Percentiles rank a stretch among this genome's conserved stretches.
phyloP scores from a whole-genome alignment of 495 filamentous ascomycete species.

The Bryoglossum gracile region DNA sequence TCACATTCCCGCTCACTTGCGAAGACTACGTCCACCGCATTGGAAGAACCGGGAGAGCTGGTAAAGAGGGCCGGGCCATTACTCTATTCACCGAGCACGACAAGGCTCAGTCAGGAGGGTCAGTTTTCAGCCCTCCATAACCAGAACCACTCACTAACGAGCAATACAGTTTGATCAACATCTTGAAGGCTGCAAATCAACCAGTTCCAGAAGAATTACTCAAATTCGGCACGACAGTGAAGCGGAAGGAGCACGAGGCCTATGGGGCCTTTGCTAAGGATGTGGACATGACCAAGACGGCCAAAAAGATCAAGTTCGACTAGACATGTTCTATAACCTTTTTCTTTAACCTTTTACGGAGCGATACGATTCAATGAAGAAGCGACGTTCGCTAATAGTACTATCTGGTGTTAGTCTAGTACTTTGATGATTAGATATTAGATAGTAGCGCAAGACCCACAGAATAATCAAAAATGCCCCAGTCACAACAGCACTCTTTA shows the following conservation, averaged over 20 bases:
- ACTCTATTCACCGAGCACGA: conserved; percentile 94
- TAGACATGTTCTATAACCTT: conserved; percentile 31
- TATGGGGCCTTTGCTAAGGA: conserved; percentile 95
- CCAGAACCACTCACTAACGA: conserved; percentile 6
- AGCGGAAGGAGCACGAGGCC: conserved; percentile 90
- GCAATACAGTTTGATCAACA: conserved; percentile 67
- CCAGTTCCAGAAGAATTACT: conserved; percentile 76
- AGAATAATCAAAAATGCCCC: conserved; percentile 47
- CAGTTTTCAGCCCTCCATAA: conserved; percentile 43
- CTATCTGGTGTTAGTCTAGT: conserved; percentile 10
- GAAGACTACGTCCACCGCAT: conserved; percentile 99
- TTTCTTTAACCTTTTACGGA: conserved; percentile 7
- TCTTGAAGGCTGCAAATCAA: conserved; percentile 83
- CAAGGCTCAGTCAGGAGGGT: conserved; percentile 79
- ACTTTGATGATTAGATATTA: background rate
- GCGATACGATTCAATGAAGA: conserved; percentile 16
- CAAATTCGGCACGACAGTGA: conserved; percentile 96
- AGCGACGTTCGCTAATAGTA: conserved; percentile 14
- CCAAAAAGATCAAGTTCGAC: conserved; percentile 91
- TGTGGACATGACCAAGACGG: conserved; percentile 64
- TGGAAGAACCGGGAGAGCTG: conserved; percentile 87
- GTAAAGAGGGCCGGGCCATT: conserved; percentile 80
- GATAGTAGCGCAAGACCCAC: conserved; percentile 39
- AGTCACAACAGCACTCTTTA: conserved; percentile 44
- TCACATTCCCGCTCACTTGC: conserved; percentile 62